phyloP scores from a whole-genome alignment of 306 rosid genomes.

The Albizia julibrissin region DNA sequence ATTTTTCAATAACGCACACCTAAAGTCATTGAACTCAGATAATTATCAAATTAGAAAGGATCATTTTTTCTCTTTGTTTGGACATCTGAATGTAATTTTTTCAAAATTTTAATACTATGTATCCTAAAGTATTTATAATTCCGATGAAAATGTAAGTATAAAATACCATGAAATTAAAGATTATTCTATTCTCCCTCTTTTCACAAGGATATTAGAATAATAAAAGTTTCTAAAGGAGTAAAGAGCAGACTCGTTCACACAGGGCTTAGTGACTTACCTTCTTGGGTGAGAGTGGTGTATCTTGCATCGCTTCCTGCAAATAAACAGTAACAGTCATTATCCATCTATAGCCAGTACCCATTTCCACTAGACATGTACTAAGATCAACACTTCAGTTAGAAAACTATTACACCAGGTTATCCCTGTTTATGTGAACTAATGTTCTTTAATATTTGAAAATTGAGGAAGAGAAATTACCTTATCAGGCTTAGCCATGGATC shows the following conservation, averaged over 20 bases:
- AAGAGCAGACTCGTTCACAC: not conserved
- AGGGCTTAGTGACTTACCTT: conserved; percentile 30
- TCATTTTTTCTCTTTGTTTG: no score
- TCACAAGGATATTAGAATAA: no score
- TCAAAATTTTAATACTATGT: no score
- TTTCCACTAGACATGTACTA: not conserved
- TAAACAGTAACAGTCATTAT: not conserved
- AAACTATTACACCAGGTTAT: not conserved
- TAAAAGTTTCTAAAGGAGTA: not conserved
- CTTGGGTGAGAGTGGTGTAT: conserved; percentile 29
- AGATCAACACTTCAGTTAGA: not conserved
- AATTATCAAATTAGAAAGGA: no score
- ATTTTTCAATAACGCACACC: no score
- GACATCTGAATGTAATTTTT: no score
- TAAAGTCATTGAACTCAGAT: no score
- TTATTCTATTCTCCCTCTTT: no score
- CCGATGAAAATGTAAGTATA: no score
- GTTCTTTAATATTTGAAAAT: not conserved
- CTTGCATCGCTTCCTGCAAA: conserved; percentile 30
- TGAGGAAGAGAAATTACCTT: conserved; percentile 24
- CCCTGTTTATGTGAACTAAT: not conserved
- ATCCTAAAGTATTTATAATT: no score
- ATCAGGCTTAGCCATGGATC: conserved; percentile 37
- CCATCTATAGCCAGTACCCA: not conserved
- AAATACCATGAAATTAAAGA: no score